Conservation (phyloP, 164 flowering plant species). For the Aristolochia fimbriata region DNA sequence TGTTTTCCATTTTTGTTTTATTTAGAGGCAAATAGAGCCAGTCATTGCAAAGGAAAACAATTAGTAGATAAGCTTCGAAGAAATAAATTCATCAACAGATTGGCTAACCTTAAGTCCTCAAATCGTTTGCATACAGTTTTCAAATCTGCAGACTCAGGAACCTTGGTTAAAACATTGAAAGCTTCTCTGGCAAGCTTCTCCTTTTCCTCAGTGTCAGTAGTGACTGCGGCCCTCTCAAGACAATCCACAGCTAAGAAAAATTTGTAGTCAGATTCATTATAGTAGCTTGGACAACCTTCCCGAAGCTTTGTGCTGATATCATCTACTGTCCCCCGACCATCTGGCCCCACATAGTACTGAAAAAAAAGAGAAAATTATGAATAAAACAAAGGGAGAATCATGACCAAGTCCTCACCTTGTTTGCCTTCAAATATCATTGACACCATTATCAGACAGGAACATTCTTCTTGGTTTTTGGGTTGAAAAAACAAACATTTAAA, state of each 20-base stretch:
- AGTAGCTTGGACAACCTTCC: constrained; percentile 97
- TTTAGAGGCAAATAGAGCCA: no score
- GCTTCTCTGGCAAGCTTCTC: constrained; percentile 91
- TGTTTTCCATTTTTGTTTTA: no score
- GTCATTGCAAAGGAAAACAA: no score
- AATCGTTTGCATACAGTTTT: constrained; percentile 87
- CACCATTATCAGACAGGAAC: no score
- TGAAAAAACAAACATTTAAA: no score
- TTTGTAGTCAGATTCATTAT: constrained; percentile 89
- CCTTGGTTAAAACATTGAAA: constrained; percentile 57
- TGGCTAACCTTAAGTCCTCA: constrained; percentile 81
- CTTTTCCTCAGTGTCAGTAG: constrained; percentile 54
- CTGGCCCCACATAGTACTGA: constrained; percentile 95
- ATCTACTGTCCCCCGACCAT: constrained; percentile 96
- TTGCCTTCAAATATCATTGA: no score
- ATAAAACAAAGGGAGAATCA: no score
- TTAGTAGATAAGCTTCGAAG: no score
- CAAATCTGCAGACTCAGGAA: constrained; percentile 94
- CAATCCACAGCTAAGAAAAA: constrained; percentile 93
- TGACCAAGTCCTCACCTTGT: no score
- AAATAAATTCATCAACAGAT: background rate
- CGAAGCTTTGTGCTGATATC: constrained; percentile 83
- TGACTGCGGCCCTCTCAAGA: constrained; percentile 85
- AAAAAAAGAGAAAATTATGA: constrained; percentile 1
- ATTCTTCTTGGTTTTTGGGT: no score